Conservation (phyloP, 345 rosid species). For the Populus ilicifolia region DNA sequence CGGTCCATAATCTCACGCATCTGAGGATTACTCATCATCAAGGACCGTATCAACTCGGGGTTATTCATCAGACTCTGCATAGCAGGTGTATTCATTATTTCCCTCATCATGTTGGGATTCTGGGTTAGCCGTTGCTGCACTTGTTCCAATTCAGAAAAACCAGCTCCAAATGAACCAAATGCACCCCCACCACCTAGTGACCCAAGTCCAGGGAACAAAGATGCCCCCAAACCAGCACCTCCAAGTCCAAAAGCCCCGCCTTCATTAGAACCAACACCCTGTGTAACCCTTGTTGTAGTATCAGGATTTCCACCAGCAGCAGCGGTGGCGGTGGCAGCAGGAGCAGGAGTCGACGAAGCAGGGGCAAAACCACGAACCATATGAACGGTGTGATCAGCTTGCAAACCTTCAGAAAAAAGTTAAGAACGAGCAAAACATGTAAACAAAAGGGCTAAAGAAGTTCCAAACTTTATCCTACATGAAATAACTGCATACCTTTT, state of each 20-base stretch:
- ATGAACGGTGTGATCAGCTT: constrained; percentile 83
- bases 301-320: constrained; percentile 26
- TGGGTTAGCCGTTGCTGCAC: constrained; percentile 67
- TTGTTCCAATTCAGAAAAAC: constrained; percentile 63
- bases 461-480: no score
- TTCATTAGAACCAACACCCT: constrained; percentile 54
- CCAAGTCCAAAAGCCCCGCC: constrained; percentile 35
- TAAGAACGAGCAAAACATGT: background rate
- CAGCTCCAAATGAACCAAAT: constrained; percentile 45
- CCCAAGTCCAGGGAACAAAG: constrained; percentile 67
- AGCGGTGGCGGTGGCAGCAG: constrained; percentile 34
- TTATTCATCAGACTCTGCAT: constrained; percentile 73
- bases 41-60: constrained; percentile 63
- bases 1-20: constrained; percentile 81
- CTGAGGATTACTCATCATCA: constrained; percentile 79
- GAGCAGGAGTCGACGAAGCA: constrained; percentile 35
- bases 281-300: constrained; percentile 37
- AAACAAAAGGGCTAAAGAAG: no score
- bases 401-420: constrained; percentile 46
- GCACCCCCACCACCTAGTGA: constrained; percentile 44
- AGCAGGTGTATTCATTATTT: constrained; percentile 72
- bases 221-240: constrained; percentile 45
- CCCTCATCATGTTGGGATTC: constrained; percentile 73
- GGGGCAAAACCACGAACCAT: constrained; percentile 68
- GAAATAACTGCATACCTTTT: background rate